Conservation (phyloP, 2,329 filamentous ascomycete species). For the Knufia petricola region DNA sequence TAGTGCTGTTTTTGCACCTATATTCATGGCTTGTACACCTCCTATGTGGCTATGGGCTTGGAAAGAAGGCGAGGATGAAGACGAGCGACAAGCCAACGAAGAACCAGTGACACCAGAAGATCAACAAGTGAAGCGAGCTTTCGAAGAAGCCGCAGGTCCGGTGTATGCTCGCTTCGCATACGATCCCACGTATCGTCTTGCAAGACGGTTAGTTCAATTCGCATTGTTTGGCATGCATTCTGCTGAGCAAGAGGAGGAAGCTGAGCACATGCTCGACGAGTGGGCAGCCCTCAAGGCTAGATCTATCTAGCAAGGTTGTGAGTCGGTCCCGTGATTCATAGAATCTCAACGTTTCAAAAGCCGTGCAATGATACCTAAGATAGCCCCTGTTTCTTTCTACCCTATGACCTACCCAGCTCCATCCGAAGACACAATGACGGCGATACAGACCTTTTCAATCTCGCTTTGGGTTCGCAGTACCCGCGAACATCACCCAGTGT, state of each 20-base stretch:
- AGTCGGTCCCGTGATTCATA: too few species aligned
- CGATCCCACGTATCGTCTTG: slow-evolving; percentile 20
- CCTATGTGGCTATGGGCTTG: slow-evolving; percentile 28
- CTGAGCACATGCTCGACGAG: slow-evolving; percentile 3
- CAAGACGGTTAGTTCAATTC: slow-evolving; percentile 11
- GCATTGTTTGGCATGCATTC: background rate
- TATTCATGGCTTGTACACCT: slow-evolving; percentile 26
- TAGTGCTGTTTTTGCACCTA: slow-evolving; percentile 25
- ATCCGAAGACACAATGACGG: too few species aligned
- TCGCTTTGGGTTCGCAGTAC: too few species aligned
- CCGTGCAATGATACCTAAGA: too few species aligned
- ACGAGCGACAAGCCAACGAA: slow-evolving; percentile 15
- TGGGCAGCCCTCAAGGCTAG: background rate
- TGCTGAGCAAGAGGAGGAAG: background rate
- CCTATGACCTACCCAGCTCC: too few species aligned
- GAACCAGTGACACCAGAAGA: slow-evolving; percentile 11
- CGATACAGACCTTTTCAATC: too few species aligned
- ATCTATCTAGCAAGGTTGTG: too few species aligned
- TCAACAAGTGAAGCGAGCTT: slow-evolving; percentile 23
- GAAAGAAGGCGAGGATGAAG: slow-evolving; percentile 19
- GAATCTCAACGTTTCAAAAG: too few species aligned
- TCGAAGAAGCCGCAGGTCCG: slow-evolving; percentile 24
- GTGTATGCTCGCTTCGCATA: slow-evolving; percentile 24
- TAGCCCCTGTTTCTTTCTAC: too few species aligned
- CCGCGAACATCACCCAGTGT: too few species aligned